These are phyloP conservation scores for Gleditsia sinensis DNA, from an alignment of 306 rosid genomes.

Conservation along the genomic window DNA sequence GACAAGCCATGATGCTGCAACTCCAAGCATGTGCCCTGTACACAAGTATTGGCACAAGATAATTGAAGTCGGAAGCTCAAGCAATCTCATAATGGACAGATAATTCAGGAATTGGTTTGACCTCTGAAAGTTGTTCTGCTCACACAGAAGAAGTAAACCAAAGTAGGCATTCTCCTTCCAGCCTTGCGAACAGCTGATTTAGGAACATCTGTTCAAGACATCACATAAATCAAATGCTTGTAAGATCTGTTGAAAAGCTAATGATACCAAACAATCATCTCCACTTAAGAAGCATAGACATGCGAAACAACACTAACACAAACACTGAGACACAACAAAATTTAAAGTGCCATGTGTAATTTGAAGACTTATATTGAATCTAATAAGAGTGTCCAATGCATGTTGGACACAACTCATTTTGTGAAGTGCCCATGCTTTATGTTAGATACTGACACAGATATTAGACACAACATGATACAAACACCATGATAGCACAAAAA, in stretches of 20 bases:
- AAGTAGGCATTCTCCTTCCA: slow-evolving; percentile 61
- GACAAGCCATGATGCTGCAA: slow-evolving; percentile 88
- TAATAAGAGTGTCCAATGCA: no score
- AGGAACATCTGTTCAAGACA: slow-evolving; percentile 62
- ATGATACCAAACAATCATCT: neutral
- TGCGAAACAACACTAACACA: no score
- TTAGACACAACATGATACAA: no score
- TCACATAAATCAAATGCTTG: neutral
- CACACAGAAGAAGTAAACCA: slow-evolving; percentile 61
- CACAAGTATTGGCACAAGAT: slow-evolving; percentile 12
- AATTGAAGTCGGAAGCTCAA: slow-evolving; percentile 33
- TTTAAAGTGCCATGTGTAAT: no score
- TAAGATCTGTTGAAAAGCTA: slow-evolving; percentile 1
- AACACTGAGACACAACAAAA: no score
- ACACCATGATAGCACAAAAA: no score
- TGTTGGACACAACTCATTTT: no score
- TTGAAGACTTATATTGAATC: no score
- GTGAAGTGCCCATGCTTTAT: no score
- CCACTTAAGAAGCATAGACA: no score
- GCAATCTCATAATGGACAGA: neutral
- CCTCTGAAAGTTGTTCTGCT: slow-evolving; percentile 86
- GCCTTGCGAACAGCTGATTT: slow-evolving; percentile 87
- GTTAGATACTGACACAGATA: no score
- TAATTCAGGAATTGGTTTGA: slow-evolving; percentile 18
- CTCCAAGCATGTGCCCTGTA: slow-evolving; percentile 86